Evolutionary conservation across 163 green algal species (phyloP), one percentile per base, ranked within the genome.

Genomic region (Chlamydomonas reinhardtii): DNA sequence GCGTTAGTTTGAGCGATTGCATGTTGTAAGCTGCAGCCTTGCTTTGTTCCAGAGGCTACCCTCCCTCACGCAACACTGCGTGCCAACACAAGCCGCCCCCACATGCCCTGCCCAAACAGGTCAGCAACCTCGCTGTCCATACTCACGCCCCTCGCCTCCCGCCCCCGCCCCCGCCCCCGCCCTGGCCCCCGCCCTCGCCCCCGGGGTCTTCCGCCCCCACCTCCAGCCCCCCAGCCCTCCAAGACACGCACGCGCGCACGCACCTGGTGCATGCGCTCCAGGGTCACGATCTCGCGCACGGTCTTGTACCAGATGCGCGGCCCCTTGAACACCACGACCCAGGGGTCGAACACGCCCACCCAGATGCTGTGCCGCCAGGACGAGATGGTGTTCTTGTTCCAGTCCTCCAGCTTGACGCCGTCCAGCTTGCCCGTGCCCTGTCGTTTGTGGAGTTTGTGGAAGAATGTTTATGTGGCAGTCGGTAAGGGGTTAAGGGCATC

Each of bases 301-400:
- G 89, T 92, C 75, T 89, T 89, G 76, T 90, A 93, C 90, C 90
- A 93, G 54, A 93, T 84, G 59, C 78, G 80, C 1, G 90, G 90
- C 5, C 86, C 86, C 83, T 93, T 93, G 70, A 89, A 89, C 35
- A 99, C 86, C 22, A 99, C 96, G 65, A 96, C 94, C 97, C 97
- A 99, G 74, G 97, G 97, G 89, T 98, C 95, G 75, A 94, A 96
- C 64, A 99, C 96, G n/a, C 97, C 97, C 39, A 98, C 96, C 96
- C 94, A 99, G 84, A 98, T 97, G 76, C 93, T 97, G 90, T 99
- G 97, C 29, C 96, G 94, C 97, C 97, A 99, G 17, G 88, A 96
- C 72, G 91, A 73, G 31, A 99, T 89, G 35, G 97, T 99, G 76
- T 96, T 92, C 27, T 90, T 88, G 27, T 94, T 97, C 97, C 97